phyloP scores from a whole-genome alignment of 164 flowering plant species.

The Echeveria elegans region DNA sequence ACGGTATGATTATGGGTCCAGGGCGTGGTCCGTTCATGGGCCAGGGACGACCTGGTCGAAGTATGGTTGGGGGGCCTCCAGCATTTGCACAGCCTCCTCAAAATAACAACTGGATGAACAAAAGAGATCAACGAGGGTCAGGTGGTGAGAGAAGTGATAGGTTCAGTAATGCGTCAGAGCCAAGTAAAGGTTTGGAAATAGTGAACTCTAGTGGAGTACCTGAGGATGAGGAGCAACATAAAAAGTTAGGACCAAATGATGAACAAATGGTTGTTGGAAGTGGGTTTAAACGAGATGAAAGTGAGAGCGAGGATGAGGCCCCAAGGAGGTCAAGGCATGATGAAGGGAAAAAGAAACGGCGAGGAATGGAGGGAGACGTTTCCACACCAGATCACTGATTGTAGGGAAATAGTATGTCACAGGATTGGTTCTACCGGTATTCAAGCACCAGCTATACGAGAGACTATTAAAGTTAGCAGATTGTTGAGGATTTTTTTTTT shows the following conservation, averaged over 20 bases:
- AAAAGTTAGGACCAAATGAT: conserved; percentile 31
- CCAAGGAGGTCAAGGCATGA: conserved; percentile 91
- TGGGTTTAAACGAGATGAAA: conserved; percentile 20
- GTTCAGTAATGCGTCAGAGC: conserved; percentile 39
- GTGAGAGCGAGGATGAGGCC: conserved; percentile 70
- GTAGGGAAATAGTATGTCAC: background rate
- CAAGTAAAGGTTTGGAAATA: conserved; percentile 34
- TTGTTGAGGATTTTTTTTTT: no score
- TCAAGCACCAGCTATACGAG: background rate
- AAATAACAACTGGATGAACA: conserved; percentile 20
- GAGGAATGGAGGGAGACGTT: conserved; percentile 36
- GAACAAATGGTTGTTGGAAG: conserved; percentile 42
- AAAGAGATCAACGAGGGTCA: conserved; percentile 54
- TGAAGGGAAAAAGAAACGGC: conserved; percentile 76
- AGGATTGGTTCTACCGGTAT: background rate
- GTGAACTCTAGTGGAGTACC: conserved; percentile 21
- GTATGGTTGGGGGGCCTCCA: conserved; percentile 39
- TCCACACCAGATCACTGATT: conserved; percentile 22
- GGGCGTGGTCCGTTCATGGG: conserved; percentile 84
- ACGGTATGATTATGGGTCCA: conserved; percentile 92
- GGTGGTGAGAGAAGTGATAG: conserved; percentile 36
- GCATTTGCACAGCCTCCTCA: conserved; percentile 46
- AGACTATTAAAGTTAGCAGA: background rate
- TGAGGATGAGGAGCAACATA: conserved; percentile 41
- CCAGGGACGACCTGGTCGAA: conserved; percentile 33